Evolutionary conservation across 305 asterid genomes (phyloP), one percentile per base, ranked within the genome.

Genomic region (Euphrasia arctica): DNA sequence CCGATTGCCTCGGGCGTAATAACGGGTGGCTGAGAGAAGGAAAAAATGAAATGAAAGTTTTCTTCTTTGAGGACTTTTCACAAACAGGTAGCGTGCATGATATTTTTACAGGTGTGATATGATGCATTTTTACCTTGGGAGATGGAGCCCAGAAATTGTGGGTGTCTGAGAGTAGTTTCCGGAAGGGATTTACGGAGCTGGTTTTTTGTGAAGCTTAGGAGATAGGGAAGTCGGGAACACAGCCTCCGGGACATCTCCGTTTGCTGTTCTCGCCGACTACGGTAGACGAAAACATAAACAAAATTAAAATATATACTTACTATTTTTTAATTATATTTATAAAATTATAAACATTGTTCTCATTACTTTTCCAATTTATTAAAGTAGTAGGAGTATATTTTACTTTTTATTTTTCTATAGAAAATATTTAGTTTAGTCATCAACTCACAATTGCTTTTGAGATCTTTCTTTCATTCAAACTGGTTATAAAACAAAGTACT

Each of bases 1-100:
- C 69, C 78, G 72, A 67, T 86, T 74, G 34, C 45, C 77, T 2
- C 94, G 87, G 54, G 95, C 85, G 57, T 85, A 89, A 1, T 62
- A 76, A 49, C 96, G 85, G 48, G 72, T 72, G 58, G 70, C 96
- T 89, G 58, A 25, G 34, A 54, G 22, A 18, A 54, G 12, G 32
- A 22, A 54, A 54, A 54, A 54, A 7, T 14, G 5, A 6, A 51
- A 51, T 10, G 60, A 49, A 55, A 28, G 11, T 54, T 4, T 50
- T 15, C 7, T 62, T 74, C 67, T 1, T 0, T 57, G 71, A 71
- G 81, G 14, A 76, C 65, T 79, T 79, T 31, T 14, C 36, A 63
- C 90, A 74, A 82, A 82, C 88, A 81, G 32, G 2, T 79, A n/a
- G 65, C 9, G 22, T 69, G 54, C 87, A 28, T 51, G 1, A 54